Evolutionary conservation across 2,329 filamentous ascomycete genomes (phyloP).

Genomic region (Neodidymelliopsis sp.): DNA sequence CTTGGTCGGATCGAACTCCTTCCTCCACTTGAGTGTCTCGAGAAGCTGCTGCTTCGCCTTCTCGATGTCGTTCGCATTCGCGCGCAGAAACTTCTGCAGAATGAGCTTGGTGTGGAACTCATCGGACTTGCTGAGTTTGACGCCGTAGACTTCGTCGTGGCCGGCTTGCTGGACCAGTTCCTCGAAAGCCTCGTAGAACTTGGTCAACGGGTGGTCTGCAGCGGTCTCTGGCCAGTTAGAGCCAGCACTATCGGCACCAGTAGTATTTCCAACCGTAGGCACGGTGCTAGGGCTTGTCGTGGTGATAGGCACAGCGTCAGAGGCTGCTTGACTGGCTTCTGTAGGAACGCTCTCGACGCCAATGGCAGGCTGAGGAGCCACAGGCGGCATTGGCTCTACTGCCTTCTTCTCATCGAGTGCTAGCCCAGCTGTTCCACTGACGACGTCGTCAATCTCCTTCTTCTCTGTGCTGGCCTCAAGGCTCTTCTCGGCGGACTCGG

Average conservation of each 20-base stretch:
- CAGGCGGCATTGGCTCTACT: slow-evolving; percentile 22
- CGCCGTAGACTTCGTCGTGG: slow-evolving; percentile 86
- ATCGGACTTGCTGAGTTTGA: slow-evolving; percentile 62
- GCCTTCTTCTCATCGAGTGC: slow-evolving; percentile 24
- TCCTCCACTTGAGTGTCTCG: slow-evolving; percentile 83
- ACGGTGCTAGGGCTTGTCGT: slow-evolving; percentile 14
- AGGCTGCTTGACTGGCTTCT: slow-evolving; percentile 11
- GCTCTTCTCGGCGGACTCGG: slow-evolving; percentile 23
- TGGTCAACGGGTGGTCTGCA: slow-evolving; percentile 55
- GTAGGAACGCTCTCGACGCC: slow-evolving; percentile 12
- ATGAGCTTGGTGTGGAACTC: slow-evolving; percentile 82
- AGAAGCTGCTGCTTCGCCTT: slow-evolving; percentile 80
- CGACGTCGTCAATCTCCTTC: slow-evolving; percentile 25
- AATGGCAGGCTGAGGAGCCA: slow-evolving; percentile 15
- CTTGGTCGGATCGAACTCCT: slow-evolving; percentile 73
- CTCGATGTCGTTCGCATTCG: slow-evolving; percentile 78
- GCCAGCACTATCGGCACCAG: slow-evolving; percentile 14
- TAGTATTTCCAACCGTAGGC: slow-evolving; percentile 1
- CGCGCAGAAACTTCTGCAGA: slow-evolving; percentile 91
- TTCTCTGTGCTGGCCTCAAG: slow-evolving; percentile 21
- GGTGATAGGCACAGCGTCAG: slow-evolving; percentile 24
- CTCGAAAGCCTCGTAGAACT: slow-evolving; percentile 66
- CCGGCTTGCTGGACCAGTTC: slow-evolving; percentile 64
- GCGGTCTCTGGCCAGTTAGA: slow-evolving; percentile 47
- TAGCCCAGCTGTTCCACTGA: slow-evolving; percentile 25